phyloP scores from a whole-genome alignment of 805 yeast genomes.

The Schizosaccharomyces cryophilus region DNA sequence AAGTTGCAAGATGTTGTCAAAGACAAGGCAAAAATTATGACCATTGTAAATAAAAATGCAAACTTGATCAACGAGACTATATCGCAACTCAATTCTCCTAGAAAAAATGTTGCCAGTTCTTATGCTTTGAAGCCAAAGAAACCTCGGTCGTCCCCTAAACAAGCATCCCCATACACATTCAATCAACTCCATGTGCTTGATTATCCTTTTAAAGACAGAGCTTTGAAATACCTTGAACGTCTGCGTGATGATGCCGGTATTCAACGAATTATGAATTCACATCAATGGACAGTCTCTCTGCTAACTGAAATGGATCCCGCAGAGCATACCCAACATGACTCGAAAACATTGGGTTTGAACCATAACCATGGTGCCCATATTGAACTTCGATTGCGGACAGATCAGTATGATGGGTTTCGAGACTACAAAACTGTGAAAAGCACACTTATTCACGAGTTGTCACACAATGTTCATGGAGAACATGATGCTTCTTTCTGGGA shows the following conservation, averaged over 20 bases:
- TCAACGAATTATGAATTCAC: conserved; percentile 15
- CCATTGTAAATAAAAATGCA: neutral
- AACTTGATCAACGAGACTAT: neutral
- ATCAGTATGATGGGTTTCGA: conserved; percentile 17
- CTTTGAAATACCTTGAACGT: conserved; percentile 12
- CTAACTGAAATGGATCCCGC: conserved; percentile 19
- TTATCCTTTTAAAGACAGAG: conserved; percentile 13
- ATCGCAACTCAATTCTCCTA: neutral
- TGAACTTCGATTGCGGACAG: conserved; percentile 17
- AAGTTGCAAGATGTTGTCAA: neutral
- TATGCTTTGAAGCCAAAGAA: neutral
- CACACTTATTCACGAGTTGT: conserved; percentile 18
- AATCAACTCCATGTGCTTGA: conserved; percentile 13
- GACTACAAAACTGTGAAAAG: conserved; percentile 14
- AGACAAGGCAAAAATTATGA: neutral
- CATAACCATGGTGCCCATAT: conserved; percentile 15
- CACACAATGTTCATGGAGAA: conserved; percentile 17
- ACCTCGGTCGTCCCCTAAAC: neutral
- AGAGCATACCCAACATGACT: conserved; percentile 13
- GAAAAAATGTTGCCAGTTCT: neutral
- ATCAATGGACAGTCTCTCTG: conserved; percentile 16
- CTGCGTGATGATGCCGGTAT: conserved; percentile 16
- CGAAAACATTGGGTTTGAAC: conserved; percentile 15
- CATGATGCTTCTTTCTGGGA: conserved; percentile 17
- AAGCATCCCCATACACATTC: conserved; percentile 13